These are phyloP conservation scores for Periconia digitata DNA, from an alignment of 2,329 filamentous ascomycete species.

Conservation along the genomic window DNA sequence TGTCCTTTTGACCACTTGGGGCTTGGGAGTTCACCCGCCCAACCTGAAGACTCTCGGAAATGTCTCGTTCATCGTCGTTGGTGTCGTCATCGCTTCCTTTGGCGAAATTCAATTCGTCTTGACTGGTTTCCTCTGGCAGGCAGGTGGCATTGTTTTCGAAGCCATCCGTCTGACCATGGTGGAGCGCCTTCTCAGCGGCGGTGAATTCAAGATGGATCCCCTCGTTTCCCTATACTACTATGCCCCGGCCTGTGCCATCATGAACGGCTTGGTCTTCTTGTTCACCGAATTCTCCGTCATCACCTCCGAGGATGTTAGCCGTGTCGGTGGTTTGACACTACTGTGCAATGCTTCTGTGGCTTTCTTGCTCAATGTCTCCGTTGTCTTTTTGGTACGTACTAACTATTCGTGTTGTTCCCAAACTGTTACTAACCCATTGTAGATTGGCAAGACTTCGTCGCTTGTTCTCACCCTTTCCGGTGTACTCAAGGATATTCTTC, in stretches of 20 bases:
- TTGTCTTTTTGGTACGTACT: slow-evolving; percentile 77
- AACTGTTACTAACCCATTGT: slow-evolving; percentile 13
- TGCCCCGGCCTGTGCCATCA: slow-evolving; percentile 77
- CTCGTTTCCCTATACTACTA: slow-evolving; percentile 90
- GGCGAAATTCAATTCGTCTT: slow-evolving; percentile 94
- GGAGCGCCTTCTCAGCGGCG: slow-evolving; percentile 76
- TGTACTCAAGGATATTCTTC: slow-evolving; percentile 84
- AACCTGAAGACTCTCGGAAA: slow-evolving; percentile 88
- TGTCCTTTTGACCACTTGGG: slow-evolving; percentile 87
- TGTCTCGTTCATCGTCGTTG: slow-evolving; percentile 90
- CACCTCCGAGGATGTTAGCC: slow-evolving; percentile 68
- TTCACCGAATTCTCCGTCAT: slow-evolving; percentile 73
- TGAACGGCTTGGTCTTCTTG: slow-evolving; percentile 75
- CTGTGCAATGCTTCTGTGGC: slow-evolving; percentile 76
- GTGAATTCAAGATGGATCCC: slow-evolving; percentile 91
- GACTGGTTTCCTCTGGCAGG: slow-evolving; percentile 77
- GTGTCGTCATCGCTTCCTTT: slow-evolving; percentile 90
- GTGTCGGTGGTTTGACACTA: slow-evolving; percentile 72
- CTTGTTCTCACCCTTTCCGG: slow-evolving; percentile 84
- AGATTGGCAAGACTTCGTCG: slow-evolving; percentile 88
- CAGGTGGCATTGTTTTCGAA: slow-evolving; percentile 78
- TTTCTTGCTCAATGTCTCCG: slow-evolving; percentile 80
- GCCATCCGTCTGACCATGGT: slow-evolving; percentile 83
- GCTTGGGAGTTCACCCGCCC: slow-evolving; percentile 78
- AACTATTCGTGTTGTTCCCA: not conserved